phyloP scores from a whole-genome alignment of 768 basidiomycete genomes.

The Pulveroboletus sp. region DNA sequence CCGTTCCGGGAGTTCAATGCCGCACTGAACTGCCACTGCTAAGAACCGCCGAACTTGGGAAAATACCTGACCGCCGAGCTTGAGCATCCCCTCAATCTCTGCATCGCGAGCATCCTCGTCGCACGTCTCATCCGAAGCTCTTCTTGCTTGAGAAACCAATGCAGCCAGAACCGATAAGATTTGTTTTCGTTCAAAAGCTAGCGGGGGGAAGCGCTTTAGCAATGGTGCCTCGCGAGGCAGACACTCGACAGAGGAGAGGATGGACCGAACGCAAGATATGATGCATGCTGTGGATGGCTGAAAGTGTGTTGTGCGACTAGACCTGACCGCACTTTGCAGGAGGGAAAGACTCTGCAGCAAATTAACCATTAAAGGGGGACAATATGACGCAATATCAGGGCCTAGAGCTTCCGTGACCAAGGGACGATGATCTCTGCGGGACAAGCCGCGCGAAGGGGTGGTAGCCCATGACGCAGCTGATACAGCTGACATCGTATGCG shows the following conservation, averaged over 20 bases:
- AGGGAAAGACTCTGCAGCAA: conserved; percentile 82
- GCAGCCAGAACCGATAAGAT: conserved; percentile 77
- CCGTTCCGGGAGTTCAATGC: conserved; percentile 59
- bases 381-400: conserved; percentile 56
- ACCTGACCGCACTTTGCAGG: conserved; percentile 77
- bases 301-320: conserved; percentile 77
- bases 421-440: conserved; percentile 40
- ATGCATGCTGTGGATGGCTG: conserved; percentile 93
- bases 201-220: conserved; percentile 56
- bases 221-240: conserved; percentile 75
- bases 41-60: conserved; percentile 78
- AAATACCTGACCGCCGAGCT: conserved; percentile 75
- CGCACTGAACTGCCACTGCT: conserved; percentile 68
- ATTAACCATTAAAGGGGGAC: conserved; percentile 75
- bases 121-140: conserved; percentile 46
- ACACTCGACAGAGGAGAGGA: conserved; percentile 79
- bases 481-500: conserved; percentile 45
- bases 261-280: conserved; percentile 87
- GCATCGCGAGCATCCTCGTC: conserved; percentile 43
- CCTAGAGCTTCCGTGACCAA: conserved; percentile 43
- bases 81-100: conserved; percentile 76
- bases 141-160: conserved; percentile 77
- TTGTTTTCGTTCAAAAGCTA: conserved; percentile 75
- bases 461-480: conserved; percentile 55
- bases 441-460: conserved; percentile 35